Base-by-base conservation (phyloP, 179 eudicot genomes). In the Actinidia arguta region DNA sequence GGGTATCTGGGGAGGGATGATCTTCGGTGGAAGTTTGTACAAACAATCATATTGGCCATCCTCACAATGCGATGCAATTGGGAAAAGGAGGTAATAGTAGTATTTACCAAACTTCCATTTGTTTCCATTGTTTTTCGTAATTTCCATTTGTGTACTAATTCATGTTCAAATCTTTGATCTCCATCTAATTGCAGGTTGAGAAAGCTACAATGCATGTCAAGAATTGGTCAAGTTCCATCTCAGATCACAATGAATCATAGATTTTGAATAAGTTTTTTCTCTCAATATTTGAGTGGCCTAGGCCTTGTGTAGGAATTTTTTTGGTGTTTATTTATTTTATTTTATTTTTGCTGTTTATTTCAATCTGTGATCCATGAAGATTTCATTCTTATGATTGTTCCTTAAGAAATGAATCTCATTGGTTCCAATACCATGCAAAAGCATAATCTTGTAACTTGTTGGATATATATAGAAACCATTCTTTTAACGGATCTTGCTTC, bases 1-100 rank as follows among this genome's bases (percentile, higher is more conserved):
- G 92, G 92, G 89, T 2, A 82, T 90, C 13, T 90, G 92, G 90
- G 90, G 78, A 42, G 92, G 92, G 27, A 90, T 90, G 92, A 88
- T 90, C 2, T 85, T 90, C 24, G 90, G 92, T 8, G 90, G 92
- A 70, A 90, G 47, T 81, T 80, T 6, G 61, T 86, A 24, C 90
- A 90, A 69, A 90, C 92, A 0, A 3, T 86, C 31, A 83, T 88
- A 71, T 75, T 88, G 52, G 84, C 81, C 22, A 64, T 81, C 55
- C 75, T 89, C 7, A 83, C 85, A 3, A 27, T 61, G 6, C 71
- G 82, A 55, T 84, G 87, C 55, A 66, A 89, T 78, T 89, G 92
- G 92, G 90, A 85, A 12, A 84, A 80, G 13, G 90, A 89, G 90
- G 92, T 87, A 78, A 3, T n/a, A n/a, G 8, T 8, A 39, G 39